Conservation (phyloP, 441 rosid genomes). For the Euphorbia celastroides region DNA sequence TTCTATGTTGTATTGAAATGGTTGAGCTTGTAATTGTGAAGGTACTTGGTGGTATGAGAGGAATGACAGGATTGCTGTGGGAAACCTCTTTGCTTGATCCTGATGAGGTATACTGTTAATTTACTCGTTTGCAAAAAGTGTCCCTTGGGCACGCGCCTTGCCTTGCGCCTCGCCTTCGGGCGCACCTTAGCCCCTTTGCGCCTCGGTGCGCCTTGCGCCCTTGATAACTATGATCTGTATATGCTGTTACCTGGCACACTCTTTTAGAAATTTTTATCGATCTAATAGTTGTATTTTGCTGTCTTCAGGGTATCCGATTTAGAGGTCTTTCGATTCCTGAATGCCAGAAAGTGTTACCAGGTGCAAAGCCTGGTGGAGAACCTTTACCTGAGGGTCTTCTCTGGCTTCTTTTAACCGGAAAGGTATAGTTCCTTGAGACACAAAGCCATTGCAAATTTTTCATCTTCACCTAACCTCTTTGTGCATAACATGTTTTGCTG, state of each 20-base stretch:
- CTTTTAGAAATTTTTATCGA: not conserved
- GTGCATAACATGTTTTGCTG: not conserved
- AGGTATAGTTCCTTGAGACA: constrained; percentile 37
- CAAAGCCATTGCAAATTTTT: not conserved
- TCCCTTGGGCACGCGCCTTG: no score
- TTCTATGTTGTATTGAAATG: constrained; percentile 7
- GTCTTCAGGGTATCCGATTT: constrained; percentile 84
- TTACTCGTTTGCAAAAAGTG: no score
- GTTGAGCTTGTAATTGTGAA: constrained; percentile 24
- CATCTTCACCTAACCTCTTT: not conserved
- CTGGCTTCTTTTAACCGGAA: constrained; percentile 98
- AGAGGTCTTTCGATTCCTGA: constrained; percentile 93
- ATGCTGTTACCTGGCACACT: not conserved
- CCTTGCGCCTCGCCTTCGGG: no score
- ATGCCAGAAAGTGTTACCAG: constrained; percentile 89
- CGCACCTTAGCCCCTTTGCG: no score
- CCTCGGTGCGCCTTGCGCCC: no score
- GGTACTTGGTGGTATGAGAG: constrained; percentile 99
- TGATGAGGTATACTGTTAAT: constrained; percentile 55
- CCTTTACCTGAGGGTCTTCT: constrained; percentile 96
- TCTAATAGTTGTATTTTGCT: constrained; percentile 6
- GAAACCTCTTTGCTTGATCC: constrained; percentile 96
- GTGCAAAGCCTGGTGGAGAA: constrained; percentile 82
- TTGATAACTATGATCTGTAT: not conserved
- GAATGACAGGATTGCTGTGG: constrained; percentile 98